Conservation (phyloP, 2,329 filamentous ascomycete genomes). For the Fusarium nelsonii region DNA sequence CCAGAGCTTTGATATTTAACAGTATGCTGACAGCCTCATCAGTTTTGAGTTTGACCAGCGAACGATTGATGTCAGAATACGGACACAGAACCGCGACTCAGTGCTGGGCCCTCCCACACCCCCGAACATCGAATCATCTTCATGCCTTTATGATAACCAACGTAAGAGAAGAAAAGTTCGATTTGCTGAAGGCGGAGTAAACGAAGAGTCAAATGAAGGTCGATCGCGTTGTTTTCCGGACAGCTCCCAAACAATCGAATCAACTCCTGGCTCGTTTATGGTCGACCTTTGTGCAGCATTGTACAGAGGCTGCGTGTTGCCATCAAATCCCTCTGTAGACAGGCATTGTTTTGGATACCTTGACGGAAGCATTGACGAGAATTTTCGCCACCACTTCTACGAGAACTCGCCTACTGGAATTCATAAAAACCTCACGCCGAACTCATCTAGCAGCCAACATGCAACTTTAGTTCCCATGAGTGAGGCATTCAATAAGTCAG, state of each 20-base stretch:
- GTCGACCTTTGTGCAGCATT: neutral
- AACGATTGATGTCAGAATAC: neutral
- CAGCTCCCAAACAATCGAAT: neutral
- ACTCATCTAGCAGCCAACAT: no score
- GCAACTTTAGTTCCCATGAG: neutral
- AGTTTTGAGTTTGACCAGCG: neutral
- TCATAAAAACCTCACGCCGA: no score
- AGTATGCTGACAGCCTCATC: no score
- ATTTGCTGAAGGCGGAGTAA: neutral
- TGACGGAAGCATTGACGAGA: neutral
- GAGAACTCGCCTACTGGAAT: neutral
- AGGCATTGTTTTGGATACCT: neutral
- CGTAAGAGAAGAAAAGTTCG: neutral
- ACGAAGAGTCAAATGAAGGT: rapidly evolving
- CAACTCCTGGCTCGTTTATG: no score
- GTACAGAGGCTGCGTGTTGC: neutral
- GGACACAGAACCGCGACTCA: neutral
- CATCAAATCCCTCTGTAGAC: neutral
- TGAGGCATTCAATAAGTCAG: neutral
- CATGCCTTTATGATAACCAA: neutral
- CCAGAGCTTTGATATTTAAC: no score
- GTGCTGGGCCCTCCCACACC: neutral
- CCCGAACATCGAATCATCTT: no score
- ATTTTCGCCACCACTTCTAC: neutral
- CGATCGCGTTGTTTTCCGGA: no score